Conservation (phyloP, 306 rosid genomes). For the Vigna hirtella region DNA sequence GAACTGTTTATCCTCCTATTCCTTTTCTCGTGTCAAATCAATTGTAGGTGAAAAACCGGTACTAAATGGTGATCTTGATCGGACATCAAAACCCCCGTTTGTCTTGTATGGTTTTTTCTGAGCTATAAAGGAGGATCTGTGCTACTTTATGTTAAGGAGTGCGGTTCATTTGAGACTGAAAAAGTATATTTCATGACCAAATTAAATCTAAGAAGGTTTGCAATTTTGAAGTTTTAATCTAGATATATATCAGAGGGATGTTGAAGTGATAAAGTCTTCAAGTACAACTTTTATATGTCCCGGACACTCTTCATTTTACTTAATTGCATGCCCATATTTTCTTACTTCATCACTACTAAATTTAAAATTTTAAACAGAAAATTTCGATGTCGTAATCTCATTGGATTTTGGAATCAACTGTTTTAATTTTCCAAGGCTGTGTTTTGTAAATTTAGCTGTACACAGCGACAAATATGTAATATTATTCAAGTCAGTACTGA, state of each 20-base stretch:
- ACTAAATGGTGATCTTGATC: slow-evolving; percentile 33
- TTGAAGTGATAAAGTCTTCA: slow-evolving; percentile 23
- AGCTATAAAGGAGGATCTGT: slow-evolving; percentile 37
- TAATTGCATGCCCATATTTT: slow-evolving; percentile 12
- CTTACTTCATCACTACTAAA: slow-evolving; percentile 1
- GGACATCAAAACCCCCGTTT: slow-evolving; percentile 31
- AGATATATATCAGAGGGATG: slow-evolving; percentile 22
- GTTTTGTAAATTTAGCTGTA: slow-evolving; percentile 1
- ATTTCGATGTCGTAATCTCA: slow-evolving; percentile 18
- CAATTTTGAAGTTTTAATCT: slow-evolving; percentile 15
- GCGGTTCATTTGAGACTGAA: slow-evolving; percentile 20
- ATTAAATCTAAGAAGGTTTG: slow-evolving; percentile 6
- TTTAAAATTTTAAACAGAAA: background rate
- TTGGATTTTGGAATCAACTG: background rate
- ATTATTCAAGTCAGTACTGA: slow-evolving; percentile 19
- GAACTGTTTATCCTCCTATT: slow-evolving; percentile 28
- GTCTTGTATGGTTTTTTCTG: slow-evolving; percentile 17
- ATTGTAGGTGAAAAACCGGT: slow-evolving; percentile 3
- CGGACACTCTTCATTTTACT: background rate
- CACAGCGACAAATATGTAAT: background rate
- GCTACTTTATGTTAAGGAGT: slow-evolving; percentile 28
- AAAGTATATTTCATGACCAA: background rate
- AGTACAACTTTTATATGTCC: background rate
- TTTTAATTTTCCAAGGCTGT: slow-evolving; percentile 30
- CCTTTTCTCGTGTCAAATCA: slow-evolving; percentile 30